Evolutionary conservation across 192 early-diverging fungal species (phyloP), one percentile per base, ranked within the genome.

Genomic region (Oehlia diaphana): DNA sequence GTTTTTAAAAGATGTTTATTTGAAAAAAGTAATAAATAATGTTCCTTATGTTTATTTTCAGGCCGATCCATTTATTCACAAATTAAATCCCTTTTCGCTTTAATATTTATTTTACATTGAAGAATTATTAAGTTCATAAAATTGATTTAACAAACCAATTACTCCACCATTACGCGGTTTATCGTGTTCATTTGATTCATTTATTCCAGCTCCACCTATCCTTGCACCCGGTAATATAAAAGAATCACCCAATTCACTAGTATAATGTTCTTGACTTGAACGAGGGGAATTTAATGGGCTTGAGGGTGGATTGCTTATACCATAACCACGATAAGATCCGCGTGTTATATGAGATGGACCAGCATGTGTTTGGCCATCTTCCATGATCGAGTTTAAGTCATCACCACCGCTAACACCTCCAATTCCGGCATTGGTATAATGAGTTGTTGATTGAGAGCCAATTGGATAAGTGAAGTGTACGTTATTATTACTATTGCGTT

Each of bases 71-170:
- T 16, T 58, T 21, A 58, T 58, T 21, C 53, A 58, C 50, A 21
- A 44, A 44, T 9, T 8, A 44, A 44, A 44, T 44, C 42, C 37
- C 37, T 7, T 42, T 42, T 42, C 39, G 39, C 39, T 42, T 42
- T 47, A 47, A 47, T 47, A 47, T 12, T 58, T 21, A 21, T 76
- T 76, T 63, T 81, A 84, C 83, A 82, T 78, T 13, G 81, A 76
- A 67, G 83, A 75, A 81, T 86, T 86, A 77, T 86, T 87, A 66
- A 88, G 77, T 31, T 89, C 88, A 82, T 91, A 89, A 26, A 91
- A 85, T 78, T 87, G 86, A 35, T 89, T 89, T 31, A 91, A 76
- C 21, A 91, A 69, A 1, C 86, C 88, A 81, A 86, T 80, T 63
- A 89, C 79, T 19, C 87, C 88, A 49, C 37, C 77, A 35, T 71